Evolutionary conservation across 2,329 filamentous ascomycete genomes (phyloP).

Genomic region (Pseudodiploospora longispora): DNA sequence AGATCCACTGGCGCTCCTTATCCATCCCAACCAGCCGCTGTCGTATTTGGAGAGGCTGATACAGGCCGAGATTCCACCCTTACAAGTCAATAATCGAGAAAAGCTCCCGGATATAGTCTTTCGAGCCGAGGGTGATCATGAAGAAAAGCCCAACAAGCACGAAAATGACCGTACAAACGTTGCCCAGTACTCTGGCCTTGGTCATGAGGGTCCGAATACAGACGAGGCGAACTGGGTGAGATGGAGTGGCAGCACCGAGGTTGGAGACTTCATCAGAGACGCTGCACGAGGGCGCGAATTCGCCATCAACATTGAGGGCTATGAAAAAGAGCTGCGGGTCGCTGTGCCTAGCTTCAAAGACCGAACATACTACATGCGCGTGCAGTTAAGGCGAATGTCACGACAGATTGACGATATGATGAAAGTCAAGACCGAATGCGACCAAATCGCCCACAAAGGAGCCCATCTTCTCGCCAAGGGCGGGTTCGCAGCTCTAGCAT

Average conservation of each 20-base stretch:
- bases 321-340: conserved; percentile 57
- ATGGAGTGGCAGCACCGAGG: conserved; percentile 82
- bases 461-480: conserved; percentile 73
- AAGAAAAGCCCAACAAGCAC: conserved; percentile 32
- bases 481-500: conserved; percentile 64
- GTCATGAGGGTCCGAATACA: conserved; percentile 46
- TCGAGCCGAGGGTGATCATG: conserved; percentile 64
- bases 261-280: conserved; percentile 90
- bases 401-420: conserved; percentile 60
- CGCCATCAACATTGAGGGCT: conserved; percentile 71
- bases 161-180: conserved; percentile 37
- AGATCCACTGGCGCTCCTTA: conserved; percentile 76
- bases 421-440: conserved; percentile 73
- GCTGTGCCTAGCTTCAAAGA: conserved; percentile 83
- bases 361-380: conserved; percentile 79
- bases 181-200: conserved; percentile 63
- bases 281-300: conserved; percentile 80
- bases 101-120: conserved; percentile 70
- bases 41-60: conserved; percentile 86
- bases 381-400: conserved; percentile 65
- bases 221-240: conserved; percentile 58
- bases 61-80: conserved; percentile 72
- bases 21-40: conserved; percentile 84
- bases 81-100: conserved; percentile 57
- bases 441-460: conserved; percentile 64